Conservation (phyloP, 169 alveolate species). For the Theileria orientalis region DNA sequence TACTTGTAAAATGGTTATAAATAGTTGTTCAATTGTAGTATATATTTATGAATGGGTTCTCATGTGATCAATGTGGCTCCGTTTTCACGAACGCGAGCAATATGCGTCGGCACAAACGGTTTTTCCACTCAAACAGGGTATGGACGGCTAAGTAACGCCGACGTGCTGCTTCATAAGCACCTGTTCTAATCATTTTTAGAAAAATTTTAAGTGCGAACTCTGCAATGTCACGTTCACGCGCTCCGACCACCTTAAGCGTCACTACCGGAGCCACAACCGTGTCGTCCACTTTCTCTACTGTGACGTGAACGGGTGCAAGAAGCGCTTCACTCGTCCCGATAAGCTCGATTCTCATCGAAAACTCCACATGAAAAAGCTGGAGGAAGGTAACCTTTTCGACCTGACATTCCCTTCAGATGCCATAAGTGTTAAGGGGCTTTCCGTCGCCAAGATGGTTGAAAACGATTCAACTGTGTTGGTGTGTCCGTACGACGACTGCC, state of each 20-base stretch:
- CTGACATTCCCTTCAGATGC: conserved; percentile 9
- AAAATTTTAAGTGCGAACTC: conserved; percentile 25
- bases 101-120: conserved; percentile 31
- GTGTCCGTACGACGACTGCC: conserved; percentile 38
- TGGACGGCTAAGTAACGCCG: neutral
- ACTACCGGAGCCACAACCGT: conserved; percentile 51
- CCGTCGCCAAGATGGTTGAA: conserved; percentile 16
- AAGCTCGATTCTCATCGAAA: conserved; percentile 20
- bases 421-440: conserved; percentile 26
- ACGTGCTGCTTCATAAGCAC: too few relatives aligned
- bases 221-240: conserved; percentile 63
- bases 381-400: conserved; percentile 4
- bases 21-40: neutral
- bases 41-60: neutral
- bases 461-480: conserved; percentile 8
- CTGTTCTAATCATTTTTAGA: neutral
- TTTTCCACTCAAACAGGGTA: conserved; percentile 30
- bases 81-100: conserved; percentile 37
- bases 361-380: conserved; percentile 31
- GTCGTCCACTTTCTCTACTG: conserved; percentile 33
- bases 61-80: conserved; percentile 25
- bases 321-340: neutral
- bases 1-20: neutral
- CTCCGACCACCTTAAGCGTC: conserved; percentile 73
- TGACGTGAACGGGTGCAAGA: conserved; percentile 56